Evolutionary conservation across 768 basidiomycete genomes (phyloP), one percentile per base, ranked within the genome.

Genomic region (Tylopilus balloui): DNA sequence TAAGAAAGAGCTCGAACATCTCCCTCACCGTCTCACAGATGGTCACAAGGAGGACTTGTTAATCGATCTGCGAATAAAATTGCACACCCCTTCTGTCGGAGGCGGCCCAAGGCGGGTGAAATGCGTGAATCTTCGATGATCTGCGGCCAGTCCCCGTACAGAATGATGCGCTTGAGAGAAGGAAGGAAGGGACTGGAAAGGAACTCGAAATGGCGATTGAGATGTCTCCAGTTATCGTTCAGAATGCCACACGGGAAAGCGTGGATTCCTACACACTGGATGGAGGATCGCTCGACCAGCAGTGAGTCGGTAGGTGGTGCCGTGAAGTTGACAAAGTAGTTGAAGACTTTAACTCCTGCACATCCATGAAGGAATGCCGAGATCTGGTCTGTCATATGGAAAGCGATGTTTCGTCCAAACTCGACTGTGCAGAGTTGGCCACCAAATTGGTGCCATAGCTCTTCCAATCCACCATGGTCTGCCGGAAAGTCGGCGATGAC

Each of bases 261-360:
- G 44, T 84, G 77, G 4, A 86, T 66, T 20, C 79, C 74, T 27
- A 86, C 63, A 34, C 69, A 73, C 23, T 65, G 58, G 37, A 86
- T 54, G 6, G 69, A 70, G 3, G 57, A 37, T 46, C 57, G 58
- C 62, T 69, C 27, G 47, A 58, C 45, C 13, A 70, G 44, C 20
- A 24, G 23, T 6, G 44, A 42, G 28, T 53, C 51, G 42, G 14
- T 34, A 25, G 58, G 69, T 36, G 53, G 57, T 27, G 51, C 32
- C 0, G 78, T 76, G 65, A 80, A 81, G 61, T 78, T 74, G 34
- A 78, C 35, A 61, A 73, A 76, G 57, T 79, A 85, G 61, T 83
- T 78, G 53, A 87, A 63, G 48, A 75, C 69, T 49, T 68, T 69
- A 27, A 84, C 70, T 23, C 52, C 66, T 0, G 73, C 65, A 53